Percentiles rank a stretch among this genome's conserved stretches.
These are phyloP conservation scores for Penicillium argentinense DNA, from an alignment of 495 filamentous ascomycete genomes.

Conservation along the genomic window DNA sequence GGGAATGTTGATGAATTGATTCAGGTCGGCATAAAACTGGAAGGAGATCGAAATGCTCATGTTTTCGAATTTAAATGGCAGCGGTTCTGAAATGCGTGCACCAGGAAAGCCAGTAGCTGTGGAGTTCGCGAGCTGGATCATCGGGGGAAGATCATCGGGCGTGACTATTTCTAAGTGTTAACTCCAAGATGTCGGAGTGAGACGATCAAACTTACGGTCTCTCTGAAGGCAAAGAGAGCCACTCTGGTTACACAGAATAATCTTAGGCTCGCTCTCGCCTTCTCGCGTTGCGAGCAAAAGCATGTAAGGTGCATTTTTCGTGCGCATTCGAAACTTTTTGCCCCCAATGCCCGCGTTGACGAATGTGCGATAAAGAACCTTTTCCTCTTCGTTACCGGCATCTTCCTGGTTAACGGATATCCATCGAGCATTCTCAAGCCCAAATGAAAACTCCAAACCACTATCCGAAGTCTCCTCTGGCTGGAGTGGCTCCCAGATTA, in stretches of 20 bases:
- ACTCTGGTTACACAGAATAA: conserved; percentile 45
- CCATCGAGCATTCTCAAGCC: conserved; percentile 34
- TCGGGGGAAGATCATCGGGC: conserved; percentile 20
- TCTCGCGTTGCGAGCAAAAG: conserved; percentile 37
- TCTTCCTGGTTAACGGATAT: conserved; percentile 40
- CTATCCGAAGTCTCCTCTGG: conserved; percentile 30
- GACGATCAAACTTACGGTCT: conserved; percentile 36
- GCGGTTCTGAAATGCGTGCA: conserved; percentile 25
- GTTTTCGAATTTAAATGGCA: conserved; percentile 32
- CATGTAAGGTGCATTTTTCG: conserved; percentile 44
- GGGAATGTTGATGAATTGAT: conserved; percentile 36
- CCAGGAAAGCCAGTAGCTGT: conserved; percentile 18
- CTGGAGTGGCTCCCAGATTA: conserved; percentile 40
- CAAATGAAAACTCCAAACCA: conserved; percentile 16
- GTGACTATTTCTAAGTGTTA: too few species aligned
- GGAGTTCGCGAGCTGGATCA: conserved; percentile 19
- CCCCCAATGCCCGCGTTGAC: conserved; percentile 43
- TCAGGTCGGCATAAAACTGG: conserved; percentile 30
- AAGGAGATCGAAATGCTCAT: conserved; percentile 35
- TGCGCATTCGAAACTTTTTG: conserved; percentile 39
- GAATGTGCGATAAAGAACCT: conserved; percentile 40
- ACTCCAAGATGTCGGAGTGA: too few species aligned
- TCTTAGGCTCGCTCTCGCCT: conserved; percentile 42
- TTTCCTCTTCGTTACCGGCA: conserved; percentile 40
- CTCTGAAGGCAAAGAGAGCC: conserved; percentile 40